Base-by-base conservation (phyloP, 345 rosid species). In the Clausena lansium region DNA sequence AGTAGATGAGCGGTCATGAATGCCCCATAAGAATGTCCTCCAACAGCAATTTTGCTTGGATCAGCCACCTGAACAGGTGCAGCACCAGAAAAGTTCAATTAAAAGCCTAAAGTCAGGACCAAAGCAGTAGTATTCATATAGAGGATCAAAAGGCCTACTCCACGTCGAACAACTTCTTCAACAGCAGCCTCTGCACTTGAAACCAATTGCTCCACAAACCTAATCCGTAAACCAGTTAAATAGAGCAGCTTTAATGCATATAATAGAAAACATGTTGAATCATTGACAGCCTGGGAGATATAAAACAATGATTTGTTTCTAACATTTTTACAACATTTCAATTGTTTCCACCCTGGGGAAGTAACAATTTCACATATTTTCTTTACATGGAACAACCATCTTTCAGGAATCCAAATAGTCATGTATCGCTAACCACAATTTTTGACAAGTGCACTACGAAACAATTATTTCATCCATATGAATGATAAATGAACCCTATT, bases 21-120 rank as follows among this genome's bases (percentile, higher is more conserved):
- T 81, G 99, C 99, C 76, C 99, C 99, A 81, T 96, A 96, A 1
- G 98, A 94, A 85, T 96, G 99, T 73, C 99, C 99, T 36, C 99
- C 99, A 81, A 96, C 88, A 71, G 99, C 93, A 75, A 96, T 92
- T 90, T 86, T 96, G 76, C 81, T 87, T 71, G 94, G 95, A 80
- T 94, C 89, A 75, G 94, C 99, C 83, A 96, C 98, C 98, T 96
- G 78, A 71, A 69, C 62, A 83, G 57, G 27, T 41, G 70, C 76
- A 74, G 47, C 69, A 81, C 54, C 60, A 80, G 30, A 79, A 77
- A 78, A 61, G 45, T 70, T 67, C 50, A 45, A 30, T 22, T 45
- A 87, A 68, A 39, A 65, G 17, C 75, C 50, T 63, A 62, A 41
- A 35, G 67, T 69, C 38, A 74, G 70, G 35, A 27, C 39, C 28